Evolutionary conservation across 148 eudicot species (phyloP).

Genomic region (Limonium bicolor): DNA sequence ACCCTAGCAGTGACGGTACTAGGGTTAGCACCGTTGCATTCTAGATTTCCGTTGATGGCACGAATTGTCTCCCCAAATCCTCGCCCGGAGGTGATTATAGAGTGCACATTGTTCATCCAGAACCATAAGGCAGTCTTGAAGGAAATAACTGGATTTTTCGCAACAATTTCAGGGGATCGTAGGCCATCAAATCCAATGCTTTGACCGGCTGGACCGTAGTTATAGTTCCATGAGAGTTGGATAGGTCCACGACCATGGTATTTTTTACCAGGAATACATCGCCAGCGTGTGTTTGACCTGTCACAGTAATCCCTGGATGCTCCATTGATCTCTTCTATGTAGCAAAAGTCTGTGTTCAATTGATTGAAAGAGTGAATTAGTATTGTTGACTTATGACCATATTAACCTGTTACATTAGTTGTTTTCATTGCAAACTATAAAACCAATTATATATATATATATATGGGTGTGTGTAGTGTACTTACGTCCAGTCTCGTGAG

Average conservation of each 20-base stretch:
- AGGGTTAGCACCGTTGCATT: not conserved
- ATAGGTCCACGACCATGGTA: conserved; percentile 31
- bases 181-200: conserved; percentile 34
- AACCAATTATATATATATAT: no score
- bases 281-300: conserved; percentile 11
- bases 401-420: no score
- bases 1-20: not conserved
- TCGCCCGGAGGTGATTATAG: conserved; percentile 9
- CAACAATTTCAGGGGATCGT: conserved; percentile 24
- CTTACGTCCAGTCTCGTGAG: not conserved
- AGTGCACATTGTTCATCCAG: conserved; percentile 33
- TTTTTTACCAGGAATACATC: conserved; percentile 15
- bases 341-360: conserved; percentile 10
- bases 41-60: not conserved
- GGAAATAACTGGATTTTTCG: conserved; percentile 12
- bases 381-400: no score
- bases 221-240: conserved; percentile 28
- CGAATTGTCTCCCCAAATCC: conserved; percentile 27
- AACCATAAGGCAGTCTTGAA: conserved; percentile 33
- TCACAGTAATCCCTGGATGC: conserved; percentile 10
- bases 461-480: no score
- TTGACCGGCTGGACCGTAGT: conserved; percentile 30
- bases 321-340: conserved; percentile 15
- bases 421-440: no score
- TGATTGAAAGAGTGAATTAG: no score